Percentiles rank a stretch among this genome's conserved stretches.
phyloP scores from a whole-genome alignment of 257 asterid species.

The Vinca minor region DNA sequence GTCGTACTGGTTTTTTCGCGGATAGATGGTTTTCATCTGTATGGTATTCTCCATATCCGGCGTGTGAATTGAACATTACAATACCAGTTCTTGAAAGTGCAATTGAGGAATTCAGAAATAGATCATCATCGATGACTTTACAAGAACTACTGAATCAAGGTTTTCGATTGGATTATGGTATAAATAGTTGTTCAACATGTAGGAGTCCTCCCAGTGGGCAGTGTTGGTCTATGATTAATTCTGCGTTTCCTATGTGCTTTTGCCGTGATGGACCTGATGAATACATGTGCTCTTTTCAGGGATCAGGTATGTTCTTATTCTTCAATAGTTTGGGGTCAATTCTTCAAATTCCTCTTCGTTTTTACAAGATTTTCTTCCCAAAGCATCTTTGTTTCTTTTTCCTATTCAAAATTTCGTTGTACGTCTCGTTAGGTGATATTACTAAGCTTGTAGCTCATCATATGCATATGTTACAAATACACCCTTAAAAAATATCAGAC shows the following conservation, averaged over 20 bases:
- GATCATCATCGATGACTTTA: background rate
- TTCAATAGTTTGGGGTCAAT: too few species aligned
- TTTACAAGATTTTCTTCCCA: too few species aligned
- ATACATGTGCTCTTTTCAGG: background rate
- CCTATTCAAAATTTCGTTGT: too few species aligned
- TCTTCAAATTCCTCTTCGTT: too few species aligned
- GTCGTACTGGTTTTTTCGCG: background rate
- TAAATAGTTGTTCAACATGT: conserved; percentile 15
- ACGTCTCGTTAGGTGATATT: too few species aligned
- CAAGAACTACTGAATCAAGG: conserved; percentile 13
- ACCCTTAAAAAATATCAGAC: too few species aligned
- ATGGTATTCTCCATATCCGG: background rate
- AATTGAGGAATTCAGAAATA: background rate
- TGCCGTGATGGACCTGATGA: conserved; percentile 9
- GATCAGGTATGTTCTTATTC: conserved; percentile 4
- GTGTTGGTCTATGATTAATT: conserved; percentile 17
- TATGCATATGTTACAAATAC: too few species aligned
- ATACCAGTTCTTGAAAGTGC: conserved; percentile 9
- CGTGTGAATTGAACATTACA: background rate
- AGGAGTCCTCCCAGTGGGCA: too few species aligned
- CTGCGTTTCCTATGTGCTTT: conserved; percentile 6
- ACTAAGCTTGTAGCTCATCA: too few species aligned
- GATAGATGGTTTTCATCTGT: conserved; percentile 6
- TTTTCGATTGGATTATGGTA: conserved; percentile 6
- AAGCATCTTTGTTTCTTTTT: too few species aligned